These are phyloP conservation scores for Bipolaris bicolor DNA, from an alignment of 2,329 filamentous ascomycete species.

Conservation along the genomic window DNA sequence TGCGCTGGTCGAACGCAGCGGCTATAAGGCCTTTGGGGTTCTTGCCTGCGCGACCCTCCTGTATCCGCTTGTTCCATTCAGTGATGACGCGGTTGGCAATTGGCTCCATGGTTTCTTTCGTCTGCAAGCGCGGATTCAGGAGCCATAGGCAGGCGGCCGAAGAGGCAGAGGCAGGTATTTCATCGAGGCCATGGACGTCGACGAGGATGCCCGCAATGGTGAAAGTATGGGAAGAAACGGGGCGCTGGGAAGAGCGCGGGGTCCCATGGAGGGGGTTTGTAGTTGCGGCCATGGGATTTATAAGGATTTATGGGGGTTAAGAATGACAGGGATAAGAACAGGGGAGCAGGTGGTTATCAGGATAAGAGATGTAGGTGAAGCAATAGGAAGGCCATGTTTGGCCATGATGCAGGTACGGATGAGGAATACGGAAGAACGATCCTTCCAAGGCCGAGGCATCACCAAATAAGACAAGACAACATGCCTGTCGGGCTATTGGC, in stretches of 20 bases:
- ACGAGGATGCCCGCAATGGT: constrained; percentile 79
- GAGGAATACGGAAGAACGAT: constrained; percentile 2
- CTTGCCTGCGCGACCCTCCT: constrained; percentile 36
- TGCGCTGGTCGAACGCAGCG: constrained; percentile 87
- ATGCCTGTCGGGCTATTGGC: not conserved
- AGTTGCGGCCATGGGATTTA: constrained; percentile 38
- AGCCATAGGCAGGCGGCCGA: constrained; percentile 86
- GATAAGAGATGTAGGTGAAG: not conserved
- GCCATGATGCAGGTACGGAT: not conserved
- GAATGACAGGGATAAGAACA: not conserved
- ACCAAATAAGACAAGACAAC: not conserved
- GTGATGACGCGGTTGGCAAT: constrained; percentile 72
- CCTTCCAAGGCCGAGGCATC: constrained; percentile 9
- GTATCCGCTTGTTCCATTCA: constrained; percentile 66
- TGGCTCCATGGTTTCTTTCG: constrained; percentile 74
- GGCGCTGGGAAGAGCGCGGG: constrained; percentile 33
- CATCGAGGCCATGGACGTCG: constrained; percentile 79
- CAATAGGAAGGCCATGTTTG: not conserved
- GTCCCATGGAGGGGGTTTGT: constrained; percentile 46
- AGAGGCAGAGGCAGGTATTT: constrained; percentile 64
- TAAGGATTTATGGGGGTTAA: not conserved
- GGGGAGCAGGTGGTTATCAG: not conserved
- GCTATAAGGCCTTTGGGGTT: constrained; percentile 70
- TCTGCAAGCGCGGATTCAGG: constrained; percentile 77
- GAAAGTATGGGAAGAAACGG: constrained; percentile 68